Evolutionary conservation across 257 asterid genomes (phyloP), one percentile per base, ranked within the genome.

Genomic region (Ocimum tenuiflorum): DNA sequence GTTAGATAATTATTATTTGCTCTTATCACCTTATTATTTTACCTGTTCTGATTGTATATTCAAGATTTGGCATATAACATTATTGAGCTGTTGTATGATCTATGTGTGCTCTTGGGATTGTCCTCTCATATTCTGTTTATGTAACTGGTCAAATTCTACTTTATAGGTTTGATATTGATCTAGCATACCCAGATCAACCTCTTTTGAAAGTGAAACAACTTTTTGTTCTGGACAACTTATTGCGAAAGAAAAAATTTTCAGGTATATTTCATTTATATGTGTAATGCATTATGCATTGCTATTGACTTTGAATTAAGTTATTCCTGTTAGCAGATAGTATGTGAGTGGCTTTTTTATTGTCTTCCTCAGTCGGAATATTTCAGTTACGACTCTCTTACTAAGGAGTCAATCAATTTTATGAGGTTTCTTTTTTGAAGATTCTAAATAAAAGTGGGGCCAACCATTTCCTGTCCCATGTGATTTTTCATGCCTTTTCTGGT

Each of bases 151-250:
- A 72, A 19, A 56, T 67, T 63, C 65, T 51, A 66, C 69, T 56
- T 57, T 62, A 73, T 71, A 91, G 96, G 84, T 87, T 65, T 68
- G 60, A 56, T n/a, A 75, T 79, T 70, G 75, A 27, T 76, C 94
- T 94, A 51, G 79, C 65, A 38, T 73, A 79, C 87, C 97, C 96
- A 53, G 78, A 80, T 73, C 99, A 90, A 75, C 95, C 96, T 65
- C 94, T 94, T 71, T 22, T 90, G 75, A 83, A 72, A 81, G 99
- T 94, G 70, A 94, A 94, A 70, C 97, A 88, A 71, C 88, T 94
- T 56, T 94, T 94, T 80, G 77, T 77, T 65, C 49, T 88, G 85
- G 88, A 83, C 76, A 90, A 94, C 86, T 85, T 94, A 74, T 78
- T 94, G 73, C 87, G 96, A 23, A 94, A 86, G 89, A 86, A 82